These are phyloP conservation scores for Suillus sp. DNA, from an alignment of 768 basidiomycete species.

Conservation along the genomic window DNA sequence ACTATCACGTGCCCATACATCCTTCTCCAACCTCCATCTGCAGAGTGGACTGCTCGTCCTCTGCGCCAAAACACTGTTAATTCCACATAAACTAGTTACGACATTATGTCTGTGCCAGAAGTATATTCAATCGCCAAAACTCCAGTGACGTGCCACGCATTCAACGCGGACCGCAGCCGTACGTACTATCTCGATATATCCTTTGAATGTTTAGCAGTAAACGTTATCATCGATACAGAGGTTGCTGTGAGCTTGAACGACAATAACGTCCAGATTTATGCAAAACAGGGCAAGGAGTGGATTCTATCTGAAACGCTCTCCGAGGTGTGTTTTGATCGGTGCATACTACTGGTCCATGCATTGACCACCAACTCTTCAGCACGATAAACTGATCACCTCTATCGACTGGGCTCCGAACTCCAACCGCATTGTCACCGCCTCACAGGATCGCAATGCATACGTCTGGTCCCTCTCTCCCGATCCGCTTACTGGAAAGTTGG, in stretches of 20 bases:
- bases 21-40: conserved; percentile 19
- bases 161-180: conserved; percentile 89
- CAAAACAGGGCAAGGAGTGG: conserved; percentile 70
- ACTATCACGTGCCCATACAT: too few relatives aligned
- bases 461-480: conserved; percentile 91
- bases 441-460: conserved; percentile 99
- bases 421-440: conserved; percentile 97
- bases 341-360: neutral
- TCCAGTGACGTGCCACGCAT: conserved; percentile 88
- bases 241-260: conserved; percentile 90
- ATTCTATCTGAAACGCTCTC: conserved; percentile 72
- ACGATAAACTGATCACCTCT: conserved; percentile 96
- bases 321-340: conserved; percentile 57
- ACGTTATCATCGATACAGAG: conserved; percentile 50
- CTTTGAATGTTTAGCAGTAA: neutral
- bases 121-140: conserved; percentile 76
- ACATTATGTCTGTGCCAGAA: conserved; percentile 69
- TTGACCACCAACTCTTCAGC: conserved; percentile 49
- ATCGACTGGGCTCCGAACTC: conserved; percentile 99
- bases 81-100: conserved; percentile 4
- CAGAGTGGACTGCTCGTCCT: conserved; percentile 93
- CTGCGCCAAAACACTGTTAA: conserved; percentile 26
- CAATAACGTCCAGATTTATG: conserved; percentile 83
- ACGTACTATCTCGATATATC: conserved; percentile 36
- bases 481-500: conserved; percentile 62